A percentile compares a stretch with the other conserved stretches of the same genome.
Evolutionary conservation across 257 asterid species (phyloP).

Genomic region (Fraxinus cuspidata): DNA sequence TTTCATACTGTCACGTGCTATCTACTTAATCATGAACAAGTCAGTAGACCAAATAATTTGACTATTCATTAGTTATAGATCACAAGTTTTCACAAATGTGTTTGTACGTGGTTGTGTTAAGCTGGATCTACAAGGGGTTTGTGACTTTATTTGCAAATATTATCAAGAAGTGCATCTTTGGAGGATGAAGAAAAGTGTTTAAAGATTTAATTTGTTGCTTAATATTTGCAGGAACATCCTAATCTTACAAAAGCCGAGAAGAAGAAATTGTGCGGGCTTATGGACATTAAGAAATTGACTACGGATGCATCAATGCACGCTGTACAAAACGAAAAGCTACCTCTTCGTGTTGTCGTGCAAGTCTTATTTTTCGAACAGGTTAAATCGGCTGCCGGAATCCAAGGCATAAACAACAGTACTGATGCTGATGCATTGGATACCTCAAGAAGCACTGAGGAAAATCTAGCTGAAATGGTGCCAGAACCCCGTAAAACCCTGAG

Average conservation of each 20-base stretch:
- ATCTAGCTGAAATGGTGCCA: conserved; percentile 43
- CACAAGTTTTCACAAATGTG: too few species aligned
- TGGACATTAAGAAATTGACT: conserved; percentile 73
- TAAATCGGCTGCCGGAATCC: conserved; percentile 53
- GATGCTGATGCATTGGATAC: conserved; percentile 42
- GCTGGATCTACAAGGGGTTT: not conserved
- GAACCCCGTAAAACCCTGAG: conserved; percentile 48
- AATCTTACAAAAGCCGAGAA: conserved; percentile 62
- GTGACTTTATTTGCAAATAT: not conserved
- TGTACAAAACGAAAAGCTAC: conserved; percentile 84
- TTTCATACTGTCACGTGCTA: too few species aligned
- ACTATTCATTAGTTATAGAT: too few species aligned
- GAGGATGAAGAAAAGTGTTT: not conserved
- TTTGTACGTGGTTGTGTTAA: too few species aligned
- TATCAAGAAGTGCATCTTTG: not conserved
- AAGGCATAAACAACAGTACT: conserved; percentile 30
- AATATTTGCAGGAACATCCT: conserved; percentile 54
- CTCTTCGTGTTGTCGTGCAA: conserved; percentile 82
- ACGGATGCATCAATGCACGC: conserved; percentile 81
- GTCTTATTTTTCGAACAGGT: conserved; percentile 77
- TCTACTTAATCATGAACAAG: too few species aligned
- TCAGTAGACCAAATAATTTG: too few species aligned
- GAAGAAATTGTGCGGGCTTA: conserved; percentile 70
- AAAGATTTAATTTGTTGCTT: not conserved
- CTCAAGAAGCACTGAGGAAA: conserved; percentile 37